phyloP scores from a whole-genome alignment of 805 yeast species.

The Ogataea methanolica region DNA sequence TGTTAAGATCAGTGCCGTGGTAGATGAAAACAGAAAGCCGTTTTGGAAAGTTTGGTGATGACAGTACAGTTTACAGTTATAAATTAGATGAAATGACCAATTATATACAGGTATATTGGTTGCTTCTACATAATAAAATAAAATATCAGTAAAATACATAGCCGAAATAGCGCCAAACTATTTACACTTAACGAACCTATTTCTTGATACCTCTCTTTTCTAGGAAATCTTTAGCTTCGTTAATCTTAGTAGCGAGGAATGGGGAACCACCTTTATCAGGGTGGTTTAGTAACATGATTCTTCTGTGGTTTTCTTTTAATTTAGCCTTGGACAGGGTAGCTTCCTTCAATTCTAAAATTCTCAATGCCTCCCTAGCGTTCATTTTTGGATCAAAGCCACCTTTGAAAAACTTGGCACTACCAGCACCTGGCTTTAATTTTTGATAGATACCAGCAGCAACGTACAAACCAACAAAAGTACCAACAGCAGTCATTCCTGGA shows the following conservation, averaged over 20 bases:
- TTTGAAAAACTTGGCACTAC: conserved; percentile 60
- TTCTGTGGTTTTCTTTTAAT: conserved; percentile 75
- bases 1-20: neutral
- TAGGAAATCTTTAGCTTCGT: conserved; percentile 83
- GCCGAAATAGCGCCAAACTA: neutral
- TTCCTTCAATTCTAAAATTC: conserved; percentile 72
- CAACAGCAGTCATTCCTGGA: conserved; percentile 69
- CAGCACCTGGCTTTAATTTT: conserved; percentile 59
- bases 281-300: conserved; percentile 82
- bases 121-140: neutral
- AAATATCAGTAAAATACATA: neutral
- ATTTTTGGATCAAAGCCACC: conserved; percentile 94
- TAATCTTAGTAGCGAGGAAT: conserved; percentile 82
- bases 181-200: conserved; percentile 6
- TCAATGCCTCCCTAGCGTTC: conserved; percentile 84
- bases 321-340: conserved; percentile 55
- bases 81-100: neutral
- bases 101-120: neutral
- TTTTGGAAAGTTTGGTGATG: conserved; percentile 28
- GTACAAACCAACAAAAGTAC: conserved; percentile 61
- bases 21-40: conserved; percentile 7
- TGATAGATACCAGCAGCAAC: conserved; percentile 65
- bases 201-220: conserved; percentile 54
- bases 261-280: conserved; percentile 96
- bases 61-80: neutral